Conservation (phyloP, 805 yeast species). For the Huiozyma sinensis region DNA sequence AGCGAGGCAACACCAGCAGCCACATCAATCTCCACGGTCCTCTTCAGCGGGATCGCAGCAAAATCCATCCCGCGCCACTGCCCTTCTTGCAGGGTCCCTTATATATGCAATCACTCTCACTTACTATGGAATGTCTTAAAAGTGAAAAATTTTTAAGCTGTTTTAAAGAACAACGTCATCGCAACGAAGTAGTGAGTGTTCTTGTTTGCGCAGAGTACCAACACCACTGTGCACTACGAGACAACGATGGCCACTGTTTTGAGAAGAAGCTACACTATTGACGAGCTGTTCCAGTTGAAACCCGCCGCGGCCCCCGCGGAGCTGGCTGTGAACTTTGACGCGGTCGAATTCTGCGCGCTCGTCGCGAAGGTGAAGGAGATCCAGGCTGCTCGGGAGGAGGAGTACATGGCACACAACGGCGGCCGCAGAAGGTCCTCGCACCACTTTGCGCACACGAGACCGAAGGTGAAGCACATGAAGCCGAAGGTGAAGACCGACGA, state of each 20-base stretch:
- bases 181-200: too few relatives aligned
- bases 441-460: conserved; percentile 31
- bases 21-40: conserved; percentile 34
- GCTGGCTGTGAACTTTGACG: conserved; percentile 52
- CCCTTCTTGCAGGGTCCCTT: too few relatives aligned
- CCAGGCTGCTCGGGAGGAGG: conserved; percentile 29
- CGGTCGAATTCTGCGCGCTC: conserved; percentile 52
- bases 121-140: too few relatives aligned
- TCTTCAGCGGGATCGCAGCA: conserved; percentile 39
- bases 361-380: conserved; percentile 53
- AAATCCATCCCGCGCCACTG: conserved; percentile 29
- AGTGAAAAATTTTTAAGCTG: background rate
- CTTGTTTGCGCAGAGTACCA: too few relatives aligned
- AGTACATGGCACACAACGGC: conserved; percentile 23
- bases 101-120: background rate
- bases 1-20: conserved; percentile 31
- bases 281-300: conserved; percentile 51
- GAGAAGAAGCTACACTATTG: conserved; percentile 44
- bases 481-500: conserved; percentile 48
- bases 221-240: too few relatives aligned
- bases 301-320: conserved; percentile 48
- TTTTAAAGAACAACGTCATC: background rate
- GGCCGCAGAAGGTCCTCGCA: conserved; percentile 56
- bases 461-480: conserved; percentile 48
- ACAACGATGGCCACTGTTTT: too few relatives aligned